Base-by-base conservation (phyloP, 345 rosid species). In the Salix viminalis region DNA sequence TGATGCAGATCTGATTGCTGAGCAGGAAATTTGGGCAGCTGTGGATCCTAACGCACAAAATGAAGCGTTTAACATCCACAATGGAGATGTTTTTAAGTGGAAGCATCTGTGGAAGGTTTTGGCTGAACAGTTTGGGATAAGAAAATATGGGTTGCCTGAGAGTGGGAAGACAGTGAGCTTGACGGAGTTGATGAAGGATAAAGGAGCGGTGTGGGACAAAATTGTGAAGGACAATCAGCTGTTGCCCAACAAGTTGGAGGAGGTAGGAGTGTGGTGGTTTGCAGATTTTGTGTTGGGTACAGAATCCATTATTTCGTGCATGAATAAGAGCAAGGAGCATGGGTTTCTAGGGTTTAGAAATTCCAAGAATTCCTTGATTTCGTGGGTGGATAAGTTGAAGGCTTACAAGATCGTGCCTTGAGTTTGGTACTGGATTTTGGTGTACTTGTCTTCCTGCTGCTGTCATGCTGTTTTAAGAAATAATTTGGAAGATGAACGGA, bases 301-400 rank as follows among this genome's bases (percentile, higher is more conserved):
- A 4, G 86, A 79, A 48, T 32, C 71, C 19, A 5, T 67, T 46
- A 28, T 88, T 72, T 74, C 77, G 24, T 83, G 91, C 72, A 86
- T 90, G 97, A 93, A 91, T 72, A 93, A 91, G 89, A 89, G 97
- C n/a, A 91, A 91, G 79, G 97, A 93, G 72, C 90, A 87, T 80
- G 97, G 98, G 10, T 89, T 93, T 82, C 80, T 91, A 52, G 98
- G 98, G 42, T 93, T 93, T 67, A 86, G 97, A 81, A 90, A 91
- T 83, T 89, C 98, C 28, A 89, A 80, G 87, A 88, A 86, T 75
- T 90, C 95, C 0, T 82, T 91, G 71, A 39, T 88, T 79, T 84
- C 79, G 75, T 78, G 81, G 81, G 73, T 78, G 58, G 81, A 78
- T n/a, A 78, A 73, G 37, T 4, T 67, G 65, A 72, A 67, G 42